A percentile compares a stretch with the other conserved stretches of the same genome.
phyloP scores from a whole-genome alignment of 2,329 filamentous ascomycete species.

The Leptosphaerulina australis region DNA sequence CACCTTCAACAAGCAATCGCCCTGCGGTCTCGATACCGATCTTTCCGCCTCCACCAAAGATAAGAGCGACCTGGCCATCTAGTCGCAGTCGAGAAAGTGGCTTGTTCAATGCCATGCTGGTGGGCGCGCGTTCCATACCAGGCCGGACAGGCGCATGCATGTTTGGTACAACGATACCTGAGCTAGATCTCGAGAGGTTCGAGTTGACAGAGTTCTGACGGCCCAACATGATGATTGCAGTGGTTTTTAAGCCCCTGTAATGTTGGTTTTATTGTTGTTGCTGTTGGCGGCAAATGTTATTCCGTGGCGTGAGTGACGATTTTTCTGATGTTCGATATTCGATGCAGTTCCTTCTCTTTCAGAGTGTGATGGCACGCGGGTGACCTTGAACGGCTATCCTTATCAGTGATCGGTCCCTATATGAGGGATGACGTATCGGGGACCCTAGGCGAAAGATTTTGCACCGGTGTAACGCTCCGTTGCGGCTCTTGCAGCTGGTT shows the following conservation, averaged over 20 bases:
- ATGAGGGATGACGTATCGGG: slow-evolving; percentile 34
- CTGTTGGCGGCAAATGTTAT: slow-evolving; percentile 9
- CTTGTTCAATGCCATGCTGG: slow-evolving; percentile 33
- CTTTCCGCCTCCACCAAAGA: slow-evolving; percentile 43
- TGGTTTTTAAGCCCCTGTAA: no score
- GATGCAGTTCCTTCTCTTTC: slow-evolving; percentile 11
- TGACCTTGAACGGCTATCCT: slow-evolving; percentile 15
- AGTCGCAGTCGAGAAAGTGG: slow-evolving; percentile 42
- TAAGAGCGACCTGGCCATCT: slow-evolving; percentile 40
- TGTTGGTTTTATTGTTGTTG: slow-evolving; percentile 3
- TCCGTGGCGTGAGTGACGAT: slow-evolving; percentile 17
- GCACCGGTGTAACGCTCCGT: slow-evolving; percentile 27
- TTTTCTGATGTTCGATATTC: not conserved
- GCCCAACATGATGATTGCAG: slow-evolving; percentile 19
- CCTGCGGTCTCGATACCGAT: slow-evolving; percentile 46
- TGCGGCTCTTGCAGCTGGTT: slow-evolving; percentile 32
- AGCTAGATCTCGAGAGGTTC: slow-evolving; percentile 16
- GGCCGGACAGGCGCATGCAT: slow-evolving; percentile 32
- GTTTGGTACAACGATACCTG: slow-evolving; percentile 33
- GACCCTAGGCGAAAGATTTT: slow-evolving; percentile 38
- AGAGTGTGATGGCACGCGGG: slow-evolving; percentile 1
- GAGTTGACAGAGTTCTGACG: slow-evolving; percentile 19
- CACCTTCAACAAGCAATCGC: slow-evolving; percentile 46
- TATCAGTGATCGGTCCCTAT: slow-evolving; percentile 23
- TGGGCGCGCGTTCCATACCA: slow-evolving; percentile 35